phyloP scores from a whole-genome alignment of 2,329 filamentous ascomycete genomes.

The Xylaria sp. region DNA sequence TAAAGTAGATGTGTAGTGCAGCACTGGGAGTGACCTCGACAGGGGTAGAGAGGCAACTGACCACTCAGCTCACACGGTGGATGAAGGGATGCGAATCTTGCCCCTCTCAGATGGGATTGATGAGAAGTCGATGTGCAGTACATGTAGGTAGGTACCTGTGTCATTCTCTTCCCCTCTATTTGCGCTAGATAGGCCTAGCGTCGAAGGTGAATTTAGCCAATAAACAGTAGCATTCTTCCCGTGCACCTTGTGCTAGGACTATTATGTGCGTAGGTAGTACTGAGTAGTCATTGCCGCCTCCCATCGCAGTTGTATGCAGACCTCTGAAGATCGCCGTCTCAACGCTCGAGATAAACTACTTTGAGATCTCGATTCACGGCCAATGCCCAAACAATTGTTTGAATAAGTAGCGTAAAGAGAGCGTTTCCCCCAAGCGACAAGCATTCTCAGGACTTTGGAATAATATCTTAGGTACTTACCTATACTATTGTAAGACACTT shows the following conservation, averaged over 20 bases:
- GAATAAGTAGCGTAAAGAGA: slow-evolving; percentile 19
- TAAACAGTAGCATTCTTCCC: slow-evolving; percentile 7
- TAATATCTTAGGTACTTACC: too few relatives aligned
- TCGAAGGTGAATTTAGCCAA: slow-evolving; percentile 8
- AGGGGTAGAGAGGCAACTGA: slow-evolving; percentile 1
- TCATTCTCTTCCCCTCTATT: background rate
- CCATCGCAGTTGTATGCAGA: background rate
- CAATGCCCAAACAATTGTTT: slow-evolving; percentile 8
- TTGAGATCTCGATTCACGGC: slow-evolving; percentile 26
- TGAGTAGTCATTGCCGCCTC: slow-evolving; percentile 2
- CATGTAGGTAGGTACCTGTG: too few relatives aligned
- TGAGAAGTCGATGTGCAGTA: slow-evolving; percentile 30
- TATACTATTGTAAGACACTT: background rate
- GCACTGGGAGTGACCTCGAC: background rate
- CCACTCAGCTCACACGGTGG: background rate
- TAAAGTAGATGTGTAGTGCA: background rate
- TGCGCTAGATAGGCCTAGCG: background rate
- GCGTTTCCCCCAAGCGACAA: background rate
- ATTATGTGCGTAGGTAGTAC: slow-evolving; percentile 3
- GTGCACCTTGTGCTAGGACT: background rate
- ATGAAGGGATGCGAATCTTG: slow-evolving; percentile 17
- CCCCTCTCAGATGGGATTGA: slow-evolving; percentile 31
- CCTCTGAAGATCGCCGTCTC: slow-evolving; percentile 1
- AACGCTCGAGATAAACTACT: background rate
- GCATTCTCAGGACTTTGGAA: background rate